Evolutionary conservation across 257 asterid species (phyloP).

Genomic region (Eucommia ulmoides): DNA sequence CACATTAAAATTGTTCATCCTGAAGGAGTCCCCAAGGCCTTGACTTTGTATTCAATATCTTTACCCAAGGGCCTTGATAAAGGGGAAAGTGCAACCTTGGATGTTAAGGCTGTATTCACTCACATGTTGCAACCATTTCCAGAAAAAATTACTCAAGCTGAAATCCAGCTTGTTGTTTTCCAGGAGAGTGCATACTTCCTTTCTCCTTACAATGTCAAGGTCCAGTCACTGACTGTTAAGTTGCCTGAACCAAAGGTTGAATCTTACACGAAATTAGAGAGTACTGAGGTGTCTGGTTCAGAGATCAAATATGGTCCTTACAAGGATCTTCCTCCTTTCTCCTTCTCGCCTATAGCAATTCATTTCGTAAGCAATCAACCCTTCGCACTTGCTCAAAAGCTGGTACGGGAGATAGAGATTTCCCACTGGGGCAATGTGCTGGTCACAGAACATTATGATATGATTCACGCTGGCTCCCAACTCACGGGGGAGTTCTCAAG

Average conservation of each 20-base stretch:
- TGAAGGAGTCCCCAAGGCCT: conserved; percentile 49
- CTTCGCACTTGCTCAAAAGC: conserved; percentile 63
- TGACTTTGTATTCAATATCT: conserved; percentile 66
- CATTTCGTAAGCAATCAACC: conserved; percentile 74
- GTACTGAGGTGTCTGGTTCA: conserved; percentile 72
- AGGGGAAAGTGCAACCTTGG: conserved; percentile 63
- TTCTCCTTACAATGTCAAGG: conserved; percentile 67
- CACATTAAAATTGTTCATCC: conserved; percentile 38
- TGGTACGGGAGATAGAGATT: conserved; percentile 87
- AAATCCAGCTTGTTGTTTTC: conserved; percentile 64
- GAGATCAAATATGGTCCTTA: conserved; percentile 94
- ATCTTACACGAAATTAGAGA: conserved; percentile 83
- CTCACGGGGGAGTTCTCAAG: conserved; percentile 88
- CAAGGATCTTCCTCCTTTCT: conserved; percentile 59
- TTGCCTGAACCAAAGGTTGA: conserved; percentile 82
- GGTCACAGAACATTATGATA: conserved; percentile 72
- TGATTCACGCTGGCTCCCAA: conserved; percentile 81
- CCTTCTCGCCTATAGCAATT: conserved; percentile 46
- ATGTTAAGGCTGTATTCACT: conserved; percentile 62
- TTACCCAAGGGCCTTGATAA: conserved; percentile 65
- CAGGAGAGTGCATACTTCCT: conserved; percentile 82
- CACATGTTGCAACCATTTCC: conserved; percentile 70
- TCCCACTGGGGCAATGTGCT: conserved; percentile 99
- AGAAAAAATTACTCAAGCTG: conserved; percentile 88
- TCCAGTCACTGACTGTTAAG: conserved; percentile 64